phyloP scores from a whole-genome alignment of 352 stramenopile genomes.

The Globisporangium alternatum region DNA sequence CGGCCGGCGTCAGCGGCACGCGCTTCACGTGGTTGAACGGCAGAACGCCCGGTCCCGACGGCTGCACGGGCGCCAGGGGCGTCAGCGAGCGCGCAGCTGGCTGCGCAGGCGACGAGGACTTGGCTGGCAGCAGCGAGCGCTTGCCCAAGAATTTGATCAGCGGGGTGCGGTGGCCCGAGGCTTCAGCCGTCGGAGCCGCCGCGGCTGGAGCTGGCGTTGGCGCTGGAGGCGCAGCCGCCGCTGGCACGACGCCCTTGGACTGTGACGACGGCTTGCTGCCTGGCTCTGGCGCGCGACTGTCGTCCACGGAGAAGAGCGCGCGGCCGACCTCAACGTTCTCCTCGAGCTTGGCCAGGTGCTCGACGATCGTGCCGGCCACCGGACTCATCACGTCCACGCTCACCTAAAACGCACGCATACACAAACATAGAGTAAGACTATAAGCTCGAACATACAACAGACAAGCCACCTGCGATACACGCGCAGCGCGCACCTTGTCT shows the following conservation, averaged over 20 bases:
- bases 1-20: conserved; percentile 54
- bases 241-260: conserved; percentile 10
- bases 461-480: background rate
- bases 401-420: conserved; percentile 33
- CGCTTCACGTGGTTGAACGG: conserved; percentile 63
- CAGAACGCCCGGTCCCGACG: conserved; percentile 62
- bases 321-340: conserved; percentile 96
- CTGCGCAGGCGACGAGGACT: conserved; percentile 29
- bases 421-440: background rate
- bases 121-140: conserved; percentile 52
- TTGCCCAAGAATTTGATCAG: conserved; percentile 75
- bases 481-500: conserved; percentile 91
- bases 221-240: conserved; percentile 13
- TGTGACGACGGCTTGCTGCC: conserved; percentile 20
- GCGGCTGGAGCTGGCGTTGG: conserved; percentile 15
- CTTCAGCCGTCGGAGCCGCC: conserved; percentile 11
- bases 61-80: conserved; percentile 31
- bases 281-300: conserved; percentile 37
- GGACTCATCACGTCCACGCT: conserved; percentile 90
- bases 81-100: conserved; percentile 18
- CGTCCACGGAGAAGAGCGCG: conserved; percentile 94
- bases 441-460: background rate
- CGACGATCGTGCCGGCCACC: conserved; percentile 88
- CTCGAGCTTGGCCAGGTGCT: conserved; percentile 93
- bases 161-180: conserved; percentile 41